Evolutionary conservation across 257 asterid genomes (phyloP).

Genomic region (Penstemon eatonii): DNA sequence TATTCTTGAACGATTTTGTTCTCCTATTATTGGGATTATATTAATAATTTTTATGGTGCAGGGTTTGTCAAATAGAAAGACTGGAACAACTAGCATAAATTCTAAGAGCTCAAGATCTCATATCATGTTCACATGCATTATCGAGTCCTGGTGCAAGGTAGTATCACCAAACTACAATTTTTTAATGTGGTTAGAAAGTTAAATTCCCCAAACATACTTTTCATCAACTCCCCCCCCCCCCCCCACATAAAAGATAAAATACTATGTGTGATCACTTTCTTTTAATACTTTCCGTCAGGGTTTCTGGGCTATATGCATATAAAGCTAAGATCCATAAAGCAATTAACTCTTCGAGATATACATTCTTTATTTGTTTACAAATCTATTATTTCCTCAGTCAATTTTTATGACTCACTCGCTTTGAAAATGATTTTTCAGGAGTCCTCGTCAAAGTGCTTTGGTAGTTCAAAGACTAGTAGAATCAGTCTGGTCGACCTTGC

Average conservation of each 20-base stretch:
- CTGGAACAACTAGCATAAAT: slow-evolving; percentile 82
- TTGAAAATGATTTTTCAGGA: slow-evolving; percentile 50
- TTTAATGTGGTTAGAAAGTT: neutral
- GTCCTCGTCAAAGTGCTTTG: slow-evolving; percentile 85
- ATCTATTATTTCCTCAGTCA: neutral
- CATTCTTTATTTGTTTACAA: neutral
- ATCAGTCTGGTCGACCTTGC: slow-evolving; percentile 92
- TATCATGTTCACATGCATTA: slow-evolving; percentile 75
- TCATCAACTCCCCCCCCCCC: neutral
- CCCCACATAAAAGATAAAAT: neutral
- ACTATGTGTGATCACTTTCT: neutral
- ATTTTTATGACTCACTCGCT: neutral
- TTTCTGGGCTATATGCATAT: neutral
- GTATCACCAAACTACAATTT: neutral
- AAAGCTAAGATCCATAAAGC: neutral
- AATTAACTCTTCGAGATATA: neutral
- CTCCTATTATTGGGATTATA: neutral
- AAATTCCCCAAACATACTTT: neutral
- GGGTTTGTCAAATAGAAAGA: slow-evolving; percentile 90
- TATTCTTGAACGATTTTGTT: neutral
- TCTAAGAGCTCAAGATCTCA: slow-evolving; percentile 99
- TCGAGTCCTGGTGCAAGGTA: slow-evolving; percentile 99
- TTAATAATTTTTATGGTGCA: slow-evolving; percentile 32
- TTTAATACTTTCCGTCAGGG: neutral
- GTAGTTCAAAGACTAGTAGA: slow-evolving; percentile 86